phyloP scores from a whole-genome alignment of 2,329 filamentous ascomycete genomes.

The Keithomyces neogunnii region DNA sequence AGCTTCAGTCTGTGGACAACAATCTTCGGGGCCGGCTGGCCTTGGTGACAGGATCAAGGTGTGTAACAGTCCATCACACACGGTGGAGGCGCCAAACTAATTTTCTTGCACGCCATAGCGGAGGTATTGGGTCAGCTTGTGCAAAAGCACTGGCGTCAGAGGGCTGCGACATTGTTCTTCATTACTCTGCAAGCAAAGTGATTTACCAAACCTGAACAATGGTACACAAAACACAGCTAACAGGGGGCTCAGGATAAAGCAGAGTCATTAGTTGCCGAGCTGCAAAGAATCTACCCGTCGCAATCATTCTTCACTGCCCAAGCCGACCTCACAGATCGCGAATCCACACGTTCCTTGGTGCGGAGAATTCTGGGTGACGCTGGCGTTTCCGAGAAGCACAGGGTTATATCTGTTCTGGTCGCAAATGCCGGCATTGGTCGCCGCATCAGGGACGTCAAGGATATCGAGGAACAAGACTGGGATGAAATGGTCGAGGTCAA shows the following conservation, averaged over 20 bases:
- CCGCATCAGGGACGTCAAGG: constrained; percentile 5
- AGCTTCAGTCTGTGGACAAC: constrained; percentile 4
- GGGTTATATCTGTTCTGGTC: constrained; percentile 3
- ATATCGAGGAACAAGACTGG: constrained; percentile 5
- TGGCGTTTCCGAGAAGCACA: constrained; percentile 1
- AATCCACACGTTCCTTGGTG: constrained; percentile 5
- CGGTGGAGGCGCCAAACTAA: background rate
- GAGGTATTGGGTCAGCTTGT: constrained; percentile 7
- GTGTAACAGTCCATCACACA: background rate
- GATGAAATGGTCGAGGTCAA: constrained; percentile 9
- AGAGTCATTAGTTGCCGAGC: background rate
- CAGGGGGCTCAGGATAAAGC: constrained; percentile 1
- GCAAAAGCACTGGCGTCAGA: constrained; percentile 5
- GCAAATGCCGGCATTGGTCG: constrained; percentile 7
- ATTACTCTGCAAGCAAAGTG: constrained; percentile 7
- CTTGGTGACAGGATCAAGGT: constrained; percentile 8
- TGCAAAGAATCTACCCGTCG: constrained; percentile 1
- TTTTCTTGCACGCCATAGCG: background rate
- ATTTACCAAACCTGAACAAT: background rate
- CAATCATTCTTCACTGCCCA: constrained; percentile 3
- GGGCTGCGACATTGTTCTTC: constrained; percentile 6
- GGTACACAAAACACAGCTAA: background rate
- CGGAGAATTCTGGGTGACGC: background rate
- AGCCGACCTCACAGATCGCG: constrained; percentile 6
- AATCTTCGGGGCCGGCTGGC: constrained; percentile 1